Evolutionary conservation across 2,329 filamentous ascomycete genomes (phyloP), one percentile per base, ranked within the genome.

Genomic region (Phaeosphaeria sp.): DNA sequence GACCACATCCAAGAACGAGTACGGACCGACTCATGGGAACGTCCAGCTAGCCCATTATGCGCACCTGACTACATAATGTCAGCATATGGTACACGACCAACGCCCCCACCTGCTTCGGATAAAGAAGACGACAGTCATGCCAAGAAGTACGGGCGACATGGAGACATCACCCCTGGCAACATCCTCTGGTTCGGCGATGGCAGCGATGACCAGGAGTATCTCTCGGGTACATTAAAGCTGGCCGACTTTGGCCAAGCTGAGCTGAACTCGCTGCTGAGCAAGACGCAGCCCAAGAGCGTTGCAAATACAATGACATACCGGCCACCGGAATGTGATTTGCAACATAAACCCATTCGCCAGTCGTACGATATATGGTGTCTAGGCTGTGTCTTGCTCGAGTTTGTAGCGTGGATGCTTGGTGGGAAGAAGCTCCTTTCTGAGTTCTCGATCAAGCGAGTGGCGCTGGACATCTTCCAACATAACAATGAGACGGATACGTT

Each of bases 291-390:
- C 1, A 46, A 50, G 10, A 44, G 33, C 20, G 50, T 50, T 3
- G 52, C 60, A 2, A 61, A 61, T 7, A 63, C 58, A 4, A 15
- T 56, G 25, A 64, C 63, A 0, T 66, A 66, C 30, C 54, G 59
- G 7, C 59, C 64, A 13, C 60, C 60, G 13, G 63, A 67, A 44
- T 58, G 59, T n/a, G 61, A 64, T 22, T 4, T 52, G 0, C 13
- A 27, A 4, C n/a, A 52, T 3, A 48, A 17, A 21, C 17, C 36
- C 0, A 62, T 66, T 6, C 52, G 51, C 0, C 63, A 65, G 1
- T 50, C 58, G 0, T 68, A 65, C n/a, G 64, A 68, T 17, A 60
- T 69, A 2, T 69, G 67, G 65, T 65, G 64, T 22, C 41, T 68
- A 20, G 67, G 67, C 1, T 68, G 67, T 23, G 61, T 69, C 1